Evolutionary conservation across 1,284 basidiomycete genomes (phyloP).

Genomic region (Cryptococcus jaspeensis): DNA sequence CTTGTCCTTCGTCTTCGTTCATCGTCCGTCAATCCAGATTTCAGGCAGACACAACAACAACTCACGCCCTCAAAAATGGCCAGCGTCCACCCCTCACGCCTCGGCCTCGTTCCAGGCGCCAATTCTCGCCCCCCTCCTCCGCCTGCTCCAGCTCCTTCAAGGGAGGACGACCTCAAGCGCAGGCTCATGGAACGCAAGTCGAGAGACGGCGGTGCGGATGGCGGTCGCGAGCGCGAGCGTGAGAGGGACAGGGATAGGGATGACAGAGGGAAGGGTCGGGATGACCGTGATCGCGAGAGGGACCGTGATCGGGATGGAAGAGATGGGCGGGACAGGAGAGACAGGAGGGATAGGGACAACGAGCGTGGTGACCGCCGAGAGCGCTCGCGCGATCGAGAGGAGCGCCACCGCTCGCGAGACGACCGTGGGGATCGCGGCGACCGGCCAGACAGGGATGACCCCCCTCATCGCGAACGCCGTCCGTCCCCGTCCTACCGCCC

Average conservation of each 20-base stretch:
- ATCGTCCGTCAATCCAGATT: too few relatives aligned
- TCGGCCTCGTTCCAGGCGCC: slow-evolving; percentile 29
- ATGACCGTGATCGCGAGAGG: slow-evolving; percentile 7
- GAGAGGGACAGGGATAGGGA: slow-evolving; percentile 10
- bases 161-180: slow-evolving; percentile 24
- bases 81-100: slow-evolving; percentile 36
- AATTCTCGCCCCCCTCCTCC: slow-evolving; percentile 6
- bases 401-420: not conserved
- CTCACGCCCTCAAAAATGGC: slow-evolving; percentile 23
- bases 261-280: slow-evolving; percentile 3
- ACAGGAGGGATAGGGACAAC: not conserved
- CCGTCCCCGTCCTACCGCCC: slow-evolving; percentile 10
- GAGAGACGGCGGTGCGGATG: slow-evolving; percentile 1
- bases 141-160: slow-evolving; percentile 13
- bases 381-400: too few relatives aligned
- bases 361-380: not conserved
- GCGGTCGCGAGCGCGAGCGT: slow-evolving; percentile 5
- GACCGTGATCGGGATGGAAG: slow-evolving; percentile 7
- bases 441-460: slow-evolving; percentile 3
- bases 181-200: slow-evolving; percentile 18
- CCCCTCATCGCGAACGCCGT: slow-evolving; percentile 7
- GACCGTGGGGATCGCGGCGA: slow-evolving; percentile 4
- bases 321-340: slow-evolving; percentile 1
- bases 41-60: too few relatives aligned
- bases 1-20: too few relatives aligned